Evolutionary conservation across 371 early-diverging fungal genomes (phyloP), one percentile per base, ranked within the genome.

Genomic region (Rozella allomycis): DNA sequence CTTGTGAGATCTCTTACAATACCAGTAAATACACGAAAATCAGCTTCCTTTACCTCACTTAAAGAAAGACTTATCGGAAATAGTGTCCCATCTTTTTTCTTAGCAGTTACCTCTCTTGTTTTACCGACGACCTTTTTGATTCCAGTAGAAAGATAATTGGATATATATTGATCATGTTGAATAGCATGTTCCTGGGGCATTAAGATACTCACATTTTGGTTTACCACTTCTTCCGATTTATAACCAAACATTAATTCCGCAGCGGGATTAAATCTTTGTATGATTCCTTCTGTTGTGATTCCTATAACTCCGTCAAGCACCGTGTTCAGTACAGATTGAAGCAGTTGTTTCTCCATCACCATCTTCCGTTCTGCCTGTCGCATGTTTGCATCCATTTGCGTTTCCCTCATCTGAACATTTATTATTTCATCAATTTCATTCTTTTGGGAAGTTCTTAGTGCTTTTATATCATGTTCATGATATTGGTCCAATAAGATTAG

Each of bases 11-110:
- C 54, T 3, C 52, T 31, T 7, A 45, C 31, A 17, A 55, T 54
- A n/a, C 51, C 55, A 10, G 55, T 55, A 30, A 55, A 55, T 26
- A 55, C 23, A 16, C 49, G 52, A 14, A 21, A 20, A 2, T 27
- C 43, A 4, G 48, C 41, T 5, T 42, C 49, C 26, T 40, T 43
- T 20, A 55, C 47, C 23, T 54, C 54, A 16, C 41, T 38, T 5
- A 55, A 26, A 13, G 45, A 39, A 13, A 55, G 23, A 14, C 45
- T 40, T 19, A 48, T 12, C 5, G 49, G 54, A 41, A 55, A 55
- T 19, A n/a, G 20, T 16, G 31, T 27, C 21, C 51, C 55, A 25
- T 41, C 38, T 31, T 47, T 45, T 25, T 38, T 31, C 14, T 29
- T 13, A 14, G 47, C 48, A 8, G 17, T 3, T 13, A 36, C 30